A percentile compares a stretch with the other conserved stretches of the same genome.
Evolutionary conservation across 306 rosid genomes (phyloP).

Genomic region (Vigna unguiculata): DNA sequence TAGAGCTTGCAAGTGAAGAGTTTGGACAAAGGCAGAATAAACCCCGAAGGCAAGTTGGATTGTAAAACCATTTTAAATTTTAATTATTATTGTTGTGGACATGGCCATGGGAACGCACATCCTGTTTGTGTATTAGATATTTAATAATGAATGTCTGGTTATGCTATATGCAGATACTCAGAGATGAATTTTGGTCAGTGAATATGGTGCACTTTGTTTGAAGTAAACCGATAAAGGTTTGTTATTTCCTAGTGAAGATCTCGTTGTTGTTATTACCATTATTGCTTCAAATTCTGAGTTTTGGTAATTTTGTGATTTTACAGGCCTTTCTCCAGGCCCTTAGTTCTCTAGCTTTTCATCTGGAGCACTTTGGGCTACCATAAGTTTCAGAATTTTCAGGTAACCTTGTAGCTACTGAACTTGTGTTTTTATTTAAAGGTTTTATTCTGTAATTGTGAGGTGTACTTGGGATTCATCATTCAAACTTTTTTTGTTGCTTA

Average conservation of each 20-base stretch:
- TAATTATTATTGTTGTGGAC: background rate
- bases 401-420: slow-evolving; percentile 20
- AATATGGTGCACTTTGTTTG: slow-evolving; percentile 8
- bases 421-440: background rate
- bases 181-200: slow-evolving; percentile 21
- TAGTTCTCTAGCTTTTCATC: background rate
- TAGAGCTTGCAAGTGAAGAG: slow-evolving; percentile 80
- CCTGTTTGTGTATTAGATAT: slow-evolving; percentile 7
- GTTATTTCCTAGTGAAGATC: background rate
- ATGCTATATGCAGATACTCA: background rate
- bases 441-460: background rate
- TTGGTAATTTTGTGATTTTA: background rate
- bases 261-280: background rate
- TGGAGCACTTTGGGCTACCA: background rate
- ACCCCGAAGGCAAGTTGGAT: slow-evolving; percentile 81
- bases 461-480: background rate
- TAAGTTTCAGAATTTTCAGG: slow-evolving; percentile 9
- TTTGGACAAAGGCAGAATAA: slow-evolving; percentile 90
- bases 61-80: background rate
- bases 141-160: background rate
- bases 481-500: background rate
- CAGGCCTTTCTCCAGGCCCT: slow-evolving; percentile 2
- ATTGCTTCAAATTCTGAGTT: background rate
- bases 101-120: background rate
- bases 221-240: slow-evolving; percentile 3